Evolutionary conservation across 164 flowering plant species (phyloP).

Genomic region (Piper longum): DNA sequence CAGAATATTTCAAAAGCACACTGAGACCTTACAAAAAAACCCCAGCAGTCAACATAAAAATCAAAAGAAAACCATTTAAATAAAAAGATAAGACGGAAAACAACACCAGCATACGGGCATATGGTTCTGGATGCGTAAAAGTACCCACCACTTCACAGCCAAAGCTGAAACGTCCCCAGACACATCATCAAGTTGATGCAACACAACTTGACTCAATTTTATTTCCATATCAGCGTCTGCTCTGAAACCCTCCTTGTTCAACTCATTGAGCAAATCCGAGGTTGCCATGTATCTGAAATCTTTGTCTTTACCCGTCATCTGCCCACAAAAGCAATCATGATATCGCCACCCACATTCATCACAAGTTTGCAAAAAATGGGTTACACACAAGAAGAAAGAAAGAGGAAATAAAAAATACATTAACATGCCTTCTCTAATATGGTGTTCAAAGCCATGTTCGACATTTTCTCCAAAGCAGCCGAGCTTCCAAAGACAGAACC

Average conservation of each 20-base stretch:
- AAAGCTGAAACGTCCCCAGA: conserved; percentile 98
- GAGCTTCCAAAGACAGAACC: not conserved
- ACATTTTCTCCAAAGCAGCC: conserved; percentile 1
- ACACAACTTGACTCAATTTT: conserved; percentile 51
- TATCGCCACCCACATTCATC: not conserved
- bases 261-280: conserved; percentile 82
- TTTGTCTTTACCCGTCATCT: conserved; percentile 99
- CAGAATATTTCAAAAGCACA: not conserved
- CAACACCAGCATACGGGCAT: not conserved
- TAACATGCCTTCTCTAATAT: conserved; percentile 10
- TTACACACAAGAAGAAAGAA: not conserved
- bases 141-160: conserved; percentile 84
- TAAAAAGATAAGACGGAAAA: too few relatives aligned
- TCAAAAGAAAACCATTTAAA: too few relatives aligned
- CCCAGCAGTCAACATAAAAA: not conserved
- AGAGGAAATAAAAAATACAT: not conserved
- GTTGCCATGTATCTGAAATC: conserved; percentile 99
- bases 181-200: conserved; percentile 94
- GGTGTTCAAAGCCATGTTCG: conserved; percentile 3
- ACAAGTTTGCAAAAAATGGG: not conserved
- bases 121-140: not conserved
- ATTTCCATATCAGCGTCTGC: conserved; percentile 71
- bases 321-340: conserved; percentile 5
- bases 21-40: not conserved
- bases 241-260: conserved; percentile 70